Base-by-base conservation (phyloP, 2,329 filamentous ascomycete genomes). In the Thermomyces lanuginosus region DNA sequence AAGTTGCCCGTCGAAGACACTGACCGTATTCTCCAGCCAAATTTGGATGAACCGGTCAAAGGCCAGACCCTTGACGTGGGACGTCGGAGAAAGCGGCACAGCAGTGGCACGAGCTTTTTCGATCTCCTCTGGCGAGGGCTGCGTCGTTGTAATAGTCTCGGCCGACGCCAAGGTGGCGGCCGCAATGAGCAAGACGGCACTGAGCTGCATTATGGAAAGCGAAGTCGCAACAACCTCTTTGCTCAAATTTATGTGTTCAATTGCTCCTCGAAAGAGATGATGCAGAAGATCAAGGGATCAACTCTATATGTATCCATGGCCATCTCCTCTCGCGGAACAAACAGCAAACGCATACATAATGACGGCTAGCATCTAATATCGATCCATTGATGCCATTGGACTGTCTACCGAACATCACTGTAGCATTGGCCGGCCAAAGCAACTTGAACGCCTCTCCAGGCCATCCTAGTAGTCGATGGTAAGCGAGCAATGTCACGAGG, bases 11-110 rank as follows among this genome's bases (percentile, higher is more conserved):
- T 13, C 3, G 11, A 24, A 8, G 17, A 6, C 23, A 38, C 74
- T 30, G 32, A 51, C 64, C 21, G 74, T 78, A 46, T 84, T 84
- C 56, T 84, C 79, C 19, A 82, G 64, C 73, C 75, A 84, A 49
- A 84, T 71, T 32, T 72, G 66, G 29, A 69, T 69, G 35, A 79
- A 67, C 12, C 76, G 69, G 48, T 83, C 66, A 45, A 84, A 84
- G 0, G 63, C 73, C 45, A 73, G 69, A 38, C 80, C 80, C 44
- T 69, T 63, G 25, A 83, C 70, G 40, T 69, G 51, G 46, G 64
- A 73, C 10, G 66, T 70, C 1, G 73, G 72, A 36, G 68, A 72
- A 35, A 55, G 55, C 2, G 72, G 72, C 43, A 64, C 58, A 7
- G 69, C 72, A 2, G 68, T 75, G 8, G 71, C 70, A 8, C 41